Evolutionary conservation across 352 stramenopile species (phyloP), one percentile per base, ranked within the genome.

Genomic region (Phytopythium cucurbitacearum): DNA sequence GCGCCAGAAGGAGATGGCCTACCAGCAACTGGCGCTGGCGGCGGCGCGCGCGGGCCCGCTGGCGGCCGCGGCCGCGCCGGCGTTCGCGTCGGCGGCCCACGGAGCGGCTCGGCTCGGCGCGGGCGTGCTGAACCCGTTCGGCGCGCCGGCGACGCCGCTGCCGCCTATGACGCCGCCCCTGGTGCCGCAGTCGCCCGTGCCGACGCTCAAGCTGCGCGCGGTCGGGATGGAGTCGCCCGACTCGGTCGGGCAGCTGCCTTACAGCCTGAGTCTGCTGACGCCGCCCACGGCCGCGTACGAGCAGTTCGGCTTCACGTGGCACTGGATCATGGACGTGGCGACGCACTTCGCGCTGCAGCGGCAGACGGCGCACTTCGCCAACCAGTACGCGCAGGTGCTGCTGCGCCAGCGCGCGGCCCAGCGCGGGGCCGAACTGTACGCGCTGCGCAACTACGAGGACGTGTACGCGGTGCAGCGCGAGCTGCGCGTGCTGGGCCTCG

Each of bases 1-100:
- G 80, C 80, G 80, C 48, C 75, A 88, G 62, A 88, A 87, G 55
- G 80, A 91, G 59, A 87, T 91, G 78, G 74, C 71, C 40, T 91
- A 87, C 72, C 72, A 89, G 65, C 73, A 87, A 40, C 67, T 83
- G 47, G 67, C 69, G 50, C 67, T 73, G 15, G 55, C 64, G 32
- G 46, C 58, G 59, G 50, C 61, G 34, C 55, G 53, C 51, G 52
- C 53, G 56, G 44, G 58, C 58, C 52, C 56, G 63, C 33, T 45
- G 51, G 48, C 51, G 21, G 43, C 40, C 43, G 44, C 53, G 21
- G n/a, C 44, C 9, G n/a, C 39, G 28, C 37, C 54, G 38, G 36
- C 40, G 35, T 48, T 45, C 21, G 49, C 47, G 45, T 34, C 51
- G 35, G 48, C 47, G 21, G 40, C n/a, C 40, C 21, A 28, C 21